Evolutionary conservation across 805 yeast genomes (phyloP), one percentile per base, ranked within the genome.

Genomic region (Starmerella powellii): DNA sequence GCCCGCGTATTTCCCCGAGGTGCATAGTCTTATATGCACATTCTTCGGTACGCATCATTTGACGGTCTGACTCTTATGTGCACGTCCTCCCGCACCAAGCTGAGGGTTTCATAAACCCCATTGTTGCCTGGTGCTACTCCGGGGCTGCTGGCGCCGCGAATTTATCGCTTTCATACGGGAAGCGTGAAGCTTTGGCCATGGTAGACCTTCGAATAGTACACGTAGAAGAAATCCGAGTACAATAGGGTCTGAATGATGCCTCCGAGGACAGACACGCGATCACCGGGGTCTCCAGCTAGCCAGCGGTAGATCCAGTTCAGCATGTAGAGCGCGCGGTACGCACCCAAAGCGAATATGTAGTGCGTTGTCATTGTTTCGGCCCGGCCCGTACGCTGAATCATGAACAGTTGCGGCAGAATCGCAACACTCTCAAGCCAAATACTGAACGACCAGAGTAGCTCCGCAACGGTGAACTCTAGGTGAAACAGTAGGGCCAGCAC

Each of bases 231-330:
- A 65, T 91, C 98, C 2, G 96, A 85, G 65, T 91, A 91, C 27
- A 91, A 64, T 43, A 76, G 65, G 0, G 96, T 85, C 66, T 91
- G 98, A 31, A 85, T 61, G 27, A 91, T 47, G 19, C 97, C 97
- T 0, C 96, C 80, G 17, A 72, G 55, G 8, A 88, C 66, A 2
- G 94, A 72, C 42, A 87, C 67, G 49, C 70, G 71, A 56, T 86
- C 95, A 50, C 81, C 88, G 3, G 45, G 52, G 21, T 41, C 40
- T 8, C 19, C 24, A 11, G 70, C 62, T 13, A 62, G 49, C 64
- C 78, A 84, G 61, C 96, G 75, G 71, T 86, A 91, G 51, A 86
- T 60, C 98, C 98, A 91, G 63, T 88, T 91, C 50, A 94, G 93
- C 52, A 91, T 75, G 60, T 91, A 91, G 39, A 91, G 67, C 0